Percentiles rank a stretch among this genome's conserved stretches.
These are phyloP conservation scores for Salix suchowensis DNA, from an alignment of 345 rosid species.

Conservation along the genomic window DNA sequence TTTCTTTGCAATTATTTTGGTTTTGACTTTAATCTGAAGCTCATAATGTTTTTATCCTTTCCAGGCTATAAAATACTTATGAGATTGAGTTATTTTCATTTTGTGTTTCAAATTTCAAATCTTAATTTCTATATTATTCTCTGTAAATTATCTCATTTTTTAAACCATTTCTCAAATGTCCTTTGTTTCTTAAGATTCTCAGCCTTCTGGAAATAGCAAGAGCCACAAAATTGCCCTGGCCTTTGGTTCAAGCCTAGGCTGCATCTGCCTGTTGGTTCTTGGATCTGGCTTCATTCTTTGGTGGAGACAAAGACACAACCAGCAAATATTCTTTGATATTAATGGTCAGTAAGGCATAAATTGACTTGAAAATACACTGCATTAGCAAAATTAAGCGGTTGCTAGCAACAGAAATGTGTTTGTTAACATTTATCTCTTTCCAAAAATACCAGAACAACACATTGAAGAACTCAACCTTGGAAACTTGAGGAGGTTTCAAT, in stretches of 20 bases:
- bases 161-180: constrained; percentile 12
- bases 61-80: not conserved
- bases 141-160: not conserved
- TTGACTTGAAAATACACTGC: not conserved
- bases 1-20: not conserved
- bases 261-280: constrained; percentile 56
- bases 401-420: not conserved
- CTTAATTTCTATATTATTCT: not conserved
- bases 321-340: constrained; percentile 84
- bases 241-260: constrained; percentile 57
- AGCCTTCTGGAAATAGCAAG: constrained; percentile 40
- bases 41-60: constrained; percentile 7
- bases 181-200: constrained; percentile 36
- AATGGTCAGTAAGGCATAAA: constrained; percentile 48
- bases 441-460: constrained; percentile 48
- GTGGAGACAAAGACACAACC: constrained; percentile 75
- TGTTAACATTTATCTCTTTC: not conserved
- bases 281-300: constrained; percentile 67
- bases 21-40: constrained; percentile 9
- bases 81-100: not conserved
- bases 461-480: constrained; percentile 70
- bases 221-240: constrained; percentile 66
- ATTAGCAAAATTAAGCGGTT: not conserved
- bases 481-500: constrained; percentile 76
- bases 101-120: not conserved